These are phyloP conservation scores for Aspergillus japonicus DNA, from an alignment of 2,329 filamentous ascomycete genomes.

Conservation along the genomic window DNA sequence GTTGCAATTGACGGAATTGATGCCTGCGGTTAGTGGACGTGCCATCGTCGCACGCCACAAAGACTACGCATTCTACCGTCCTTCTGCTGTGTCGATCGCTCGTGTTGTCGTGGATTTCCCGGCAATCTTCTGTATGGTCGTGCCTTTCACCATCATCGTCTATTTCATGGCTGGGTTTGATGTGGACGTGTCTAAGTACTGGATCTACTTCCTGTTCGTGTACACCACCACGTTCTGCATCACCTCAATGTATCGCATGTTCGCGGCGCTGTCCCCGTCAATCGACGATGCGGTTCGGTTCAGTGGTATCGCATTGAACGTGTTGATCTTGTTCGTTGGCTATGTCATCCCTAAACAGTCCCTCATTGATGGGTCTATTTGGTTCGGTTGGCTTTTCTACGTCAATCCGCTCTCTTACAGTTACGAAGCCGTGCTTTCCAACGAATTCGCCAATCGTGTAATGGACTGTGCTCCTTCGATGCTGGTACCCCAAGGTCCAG, in stretches of 20 bases:
- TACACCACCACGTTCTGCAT: conserved; percentile 63
- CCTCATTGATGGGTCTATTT: conserved; percentile 59
- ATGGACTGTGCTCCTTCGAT: conserved; percentile 61
- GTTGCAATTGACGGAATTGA: conserved; percentile 75
- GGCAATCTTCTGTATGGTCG: conserved; percentile 57
- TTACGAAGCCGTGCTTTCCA: conserved; percentile 66
- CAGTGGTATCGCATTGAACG: conserved; percentile 59
- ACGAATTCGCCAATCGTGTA: conserved; percentile 59
- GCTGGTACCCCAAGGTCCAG: conserved; percentile 60
- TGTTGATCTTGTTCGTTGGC: conserved; percentile 63
- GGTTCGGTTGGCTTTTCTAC: conserved; percentile 65
- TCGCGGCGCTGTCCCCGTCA: conserved; percentile 62
- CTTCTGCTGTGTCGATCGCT: conserved; percentile 62
- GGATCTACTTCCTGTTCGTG: conserved; percentile 64
- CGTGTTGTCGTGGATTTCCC: conserved; percentile 64
- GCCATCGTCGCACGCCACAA: conserved; percentile 67
- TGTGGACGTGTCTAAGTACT: conserved; percentile 62
- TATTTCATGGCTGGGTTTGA: conserved; percentile 65
- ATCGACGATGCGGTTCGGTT: conserved; percentile 68
- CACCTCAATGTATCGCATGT: conserved; percentile 65
- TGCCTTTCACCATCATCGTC: conserved; percentile 62
- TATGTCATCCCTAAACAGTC: conserved; percentile 67
- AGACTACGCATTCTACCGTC: conserved; percentile 69
- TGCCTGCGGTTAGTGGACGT: conserved; percentile 71
- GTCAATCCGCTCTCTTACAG: conserved; percentile 58